Evolutionary conservation across 441 rosid genomes (phyloP), one percentile per base, ranked within the genome.

Genomic region (Pelargonium cotyledonis): DNA sequence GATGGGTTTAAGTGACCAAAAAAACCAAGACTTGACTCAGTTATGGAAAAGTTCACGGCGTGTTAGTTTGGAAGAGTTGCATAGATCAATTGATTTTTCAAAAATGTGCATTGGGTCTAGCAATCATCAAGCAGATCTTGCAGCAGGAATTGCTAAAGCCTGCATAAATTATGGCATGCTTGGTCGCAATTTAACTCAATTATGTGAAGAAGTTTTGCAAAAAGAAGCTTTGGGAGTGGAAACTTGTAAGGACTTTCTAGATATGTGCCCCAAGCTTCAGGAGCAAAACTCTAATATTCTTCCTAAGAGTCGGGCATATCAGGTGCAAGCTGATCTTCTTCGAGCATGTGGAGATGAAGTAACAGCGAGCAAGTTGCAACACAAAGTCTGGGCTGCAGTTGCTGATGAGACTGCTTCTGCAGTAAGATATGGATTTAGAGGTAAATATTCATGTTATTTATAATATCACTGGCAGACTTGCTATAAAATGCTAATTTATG

Each of bases 361-460:
- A 60, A 76, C 77, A 21, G 95, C 97, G 21, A 23, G 75, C 67
- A 78, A 86, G 67, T 66, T 87, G 81, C 97, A 94, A 67, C 83
- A 78, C 66, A 84, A 82, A 75, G 91, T 89, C 67, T 91, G 97
- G 97, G 83, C 84, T 74, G 95, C 99, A 70, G 92, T 91, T 76
- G 97, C 95, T 69, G 95, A 88, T 77, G 99, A 94, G 82, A 94
- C 99, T 76, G 97, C 96, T 72, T 85, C 90, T 63, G 94, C 95
- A 55, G 92, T 94, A 72, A 88, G 95, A 87, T 89, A 91, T 70
- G 94, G 90, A 49, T 94, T 94, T 77, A 79, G 66, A 91, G 99
- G 97, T 93, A 83, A 26, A 43, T 58, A 67, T 51, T 55, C 29
- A 53, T 38, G 7, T 29, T 65, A 63, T 68, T 16, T 19, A 29